Evolutionary conservation across 345 rosid species (phyloP), one percentile per base, ranked within the genome.

Genomic region (Pistacia integerrima): DNA sequence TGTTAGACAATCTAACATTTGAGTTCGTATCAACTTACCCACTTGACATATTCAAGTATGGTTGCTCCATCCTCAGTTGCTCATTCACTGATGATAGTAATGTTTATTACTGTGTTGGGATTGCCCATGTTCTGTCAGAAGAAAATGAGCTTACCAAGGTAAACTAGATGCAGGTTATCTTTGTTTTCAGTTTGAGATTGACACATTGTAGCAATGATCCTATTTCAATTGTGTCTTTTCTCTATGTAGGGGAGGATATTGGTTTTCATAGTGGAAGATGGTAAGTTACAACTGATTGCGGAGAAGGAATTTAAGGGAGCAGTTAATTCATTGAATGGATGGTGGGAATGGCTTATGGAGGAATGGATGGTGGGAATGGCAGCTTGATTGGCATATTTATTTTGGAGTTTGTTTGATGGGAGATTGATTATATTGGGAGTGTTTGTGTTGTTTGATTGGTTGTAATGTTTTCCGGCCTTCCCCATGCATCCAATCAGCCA

Each of bases 261-360:
- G 79, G 97, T 96, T 74, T 96, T 96, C 79, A 13, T 87, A 56
- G 94, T 91, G 36, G 97, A 96, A 84, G 98, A 92, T 67, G 89
- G 98, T 74, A 93, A 88, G 76, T 81, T 93, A 85, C 98, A 92
- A 84, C 90, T 95, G 72, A 84, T 95, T 65, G 84, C 92, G 3
- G 98, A 93, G 88, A 93, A 93, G 85, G 97, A 96, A 84, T 93
- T 97, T 11, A 91, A 93, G 77, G 98, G 99, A 60, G 88, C 98
- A 11, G 97, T 92, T 30, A 92, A 90, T 80, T 88, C 94, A 63
- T 79, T 96, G 68, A 92, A 92, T 82, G 91, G 97, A 93, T 81
- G 98, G 97, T 49, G 87, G 25, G 0, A 22, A 22, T 22, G 25
- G 25, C 25, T 22, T 22, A 0, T 0, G 25, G 25, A 22, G 25